These are phyloP conservation scores for Kentomonas sorsogonicus DNA, from an alignment of 208 protist species.

Conservation along the genomic window DNA sequence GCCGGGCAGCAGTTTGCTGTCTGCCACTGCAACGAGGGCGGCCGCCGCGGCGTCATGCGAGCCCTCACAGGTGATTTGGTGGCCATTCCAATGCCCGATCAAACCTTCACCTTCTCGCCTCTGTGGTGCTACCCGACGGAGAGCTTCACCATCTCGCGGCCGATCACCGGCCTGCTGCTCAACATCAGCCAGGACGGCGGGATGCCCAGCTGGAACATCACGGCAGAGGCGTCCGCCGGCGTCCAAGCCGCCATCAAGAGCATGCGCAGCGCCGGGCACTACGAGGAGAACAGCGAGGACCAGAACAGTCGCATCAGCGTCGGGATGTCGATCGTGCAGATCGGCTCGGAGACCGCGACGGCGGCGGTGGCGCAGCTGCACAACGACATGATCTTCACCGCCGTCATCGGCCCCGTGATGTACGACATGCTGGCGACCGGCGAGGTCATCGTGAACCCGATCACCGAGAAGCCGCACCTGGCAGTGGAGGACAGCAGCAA, in stretches of 20 bases:
- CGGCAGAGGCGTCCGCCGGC: no score
- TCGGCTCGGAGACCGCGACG: background rate
- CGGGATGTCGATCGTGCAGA: background rate
- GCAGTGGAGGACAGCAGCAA: constrained; percentile 11
- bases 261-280: no score
- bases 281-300: background rate
- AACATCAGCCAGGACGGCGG: constrained; percentile 2
- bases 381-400: constrained; percentile 7
- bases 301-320: background rate
- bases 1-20: constrained; percentile 17
- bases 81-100: background rate
- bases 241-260: no score
- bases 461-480: constrained; percentile 10
- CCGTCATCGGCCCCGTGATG: background rate
- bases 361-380: no score
- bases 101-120: constrained; percentile 6
- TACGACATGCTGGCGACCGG: background rate
- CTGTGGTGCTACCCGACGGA: constrained; percentile 1
- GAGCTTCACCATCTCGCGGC: background rate
- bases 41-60: constrained; percentile 15
- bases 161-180: constrained; percentile 11
- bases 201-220: no score
- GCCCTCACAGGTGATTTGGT: background rate
- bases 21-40: constrained; percentile 43
- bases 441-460: constrained; percentile 21